Conservation (phyloP, 1,284 basidiomycete species). For the Austroboletus rostrupii region DNA sequence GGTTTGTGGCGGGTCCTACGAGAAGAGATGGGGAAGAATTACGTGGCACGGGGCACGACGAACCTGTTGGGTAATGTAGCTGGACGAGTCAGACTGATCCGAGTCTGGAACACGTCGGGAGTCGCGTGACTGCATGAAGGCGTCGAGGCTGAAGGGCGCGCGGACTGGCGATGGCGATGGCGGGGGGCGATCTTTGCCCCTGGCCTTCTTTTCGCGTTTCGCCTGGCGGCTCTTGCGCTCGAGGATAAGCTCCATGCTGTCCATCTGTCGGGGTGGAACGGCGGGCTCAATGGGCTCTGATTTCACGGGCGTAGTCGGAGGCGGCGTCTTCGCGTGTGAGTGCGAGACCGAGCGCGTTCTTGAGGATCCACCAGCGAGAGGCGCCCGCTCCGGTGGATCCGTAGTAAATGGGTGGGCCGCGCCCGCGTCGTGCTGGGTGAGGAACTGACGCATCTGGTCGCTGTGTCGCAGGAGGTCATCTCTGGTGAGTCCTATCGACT, state of each 20-base stretch:
- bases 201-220: slow-evolving; percentile 48
- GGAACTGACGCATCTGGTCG: slow-evolving; percentile 70
- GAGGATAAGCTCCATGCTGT: slow-evolving; percentile 70
- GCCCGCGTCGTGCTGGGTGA: slow-evolving; percentile 48
- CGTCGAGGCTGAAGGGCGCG: slow-evolving; percentile 40
- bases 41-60: slow-evolving; percentile 16
- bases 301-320: slow-evolving; percentile 58
- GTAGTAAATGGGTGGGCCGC: slow-evolving; percentile 42
- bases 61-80: slow-evolving; percentile 30
- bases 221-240: slow-evolving; percentile 58
- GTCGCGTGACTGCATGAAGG: slow-evolving; percentile 55
- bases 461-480: slow-evolving; percentile 64
- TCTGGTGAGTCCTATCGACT: slow-evolving; percentile 64
- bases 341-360: slow-evolving; percentile 50
- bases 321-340: slow-evolving; percentile 39
- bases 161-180: slow-evolving; percentile 49
- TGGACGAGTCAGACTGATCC: slow-evolving; percentile 28
- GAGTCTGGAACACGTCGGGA: slow-evolving; percentile 38
- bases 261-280: slow-evolving; percentile 51
- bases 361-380: slow-evolving; percentile 38
- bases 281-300: slow-evolving; percentile 49
- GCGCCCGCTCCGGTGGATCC: slow-evolving; percentile 32
- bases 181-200: slow-evolving; percentile 42
- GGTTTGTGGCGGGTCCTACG: slow-evolving; percentile 30
- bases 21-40: slow-evolving; percentile 21